Evolutionary conservation across 129 eudicot species (phyloP).

Genomic region (Silybum marianum): DNA sequence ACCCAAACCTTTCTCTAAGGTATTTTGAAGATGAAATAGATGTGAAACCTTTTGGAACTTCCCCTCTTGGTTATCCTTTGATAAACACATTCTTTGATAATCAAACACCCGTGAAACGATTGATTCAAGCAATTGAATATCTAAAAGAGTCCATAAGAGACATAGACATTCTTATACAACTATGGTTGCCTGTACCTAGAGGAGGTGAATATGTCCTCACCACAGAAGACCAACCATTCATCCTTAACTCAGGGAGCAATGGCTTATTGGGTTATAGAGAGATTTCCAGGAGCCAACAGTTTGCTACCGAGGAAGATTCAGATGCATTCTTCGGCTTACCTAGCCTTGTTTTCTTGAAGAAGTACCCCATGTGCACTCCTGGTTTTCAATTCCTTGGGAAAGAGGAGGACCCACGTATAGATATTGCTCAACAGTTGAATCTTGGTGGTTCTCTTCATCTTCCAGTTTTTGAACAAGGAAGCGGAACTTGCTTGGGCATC

Average conservation of each 20-base stretch:
- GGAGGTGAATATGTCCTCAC: constrained; percentile 52
- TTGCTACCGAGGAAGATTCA: constrained; percentile 53
- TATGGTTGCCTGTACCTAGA: constrained; percentile 60
- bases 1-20: constrained; percentile 31
- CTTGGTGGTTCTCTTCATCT: constrained; percentile 64
- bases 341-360: constrained; percentile 63
- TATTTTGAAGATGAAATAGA: constrained; percentile 30
- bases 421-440: constrained; percentile 36
- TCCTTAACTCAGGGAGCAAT: constrained; percentile 42
- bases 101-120: constrained; percentile 34
- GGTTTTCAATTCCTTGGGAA: constrained; percentile 46
- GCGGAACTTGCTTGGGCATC: constrained; percentile 67
- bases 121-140: constrained; percentile 47
- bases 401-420: constrained; percentile 54
- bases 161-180: constrained; percentile 57
- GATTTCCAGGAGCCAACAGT: constrained; percentile 43
- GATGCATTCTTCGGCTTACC: constrained; percentile 54
- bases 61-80: constrained; percentile 22
- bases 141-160: constrained; percentile 45
- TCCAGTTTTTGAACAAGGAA: constrained; percentile 60
- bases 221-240: constrained; percentile 50
- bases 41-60: constrained; percentile 27
- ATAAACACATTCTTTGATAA: constrained; percentile 16
- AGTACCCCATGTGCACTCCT: constrained; percentile 62
- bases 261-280: constrained; percentile 46